Conservation (phyloP, 805 yeast genomes). For the Metschnikowia colocasiae region DNA sequence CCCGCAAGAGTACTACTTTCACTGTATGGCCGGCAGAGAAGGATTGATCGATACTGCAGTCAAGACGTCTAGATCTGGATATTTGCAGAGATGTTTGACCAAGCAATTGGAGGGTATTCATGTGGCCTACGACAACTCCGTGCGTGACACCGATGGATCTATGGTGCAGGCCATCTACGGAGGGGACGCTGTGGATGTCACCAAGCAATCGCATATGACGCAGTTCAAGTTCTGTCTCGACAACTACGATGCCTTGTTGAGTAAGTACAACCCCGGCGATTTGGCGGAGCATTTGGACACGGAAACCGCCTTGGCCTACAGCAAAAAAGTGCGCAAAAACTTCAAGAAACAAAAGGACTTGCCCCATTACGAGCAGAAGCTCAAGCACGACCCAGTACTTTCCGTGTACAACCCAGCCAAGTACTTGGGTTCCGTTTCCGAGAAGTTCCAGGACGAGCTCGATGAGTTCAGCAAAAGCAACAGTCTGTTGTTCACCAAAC, state of each 20-base stretch:
- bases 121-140: constrained; percentile 88
- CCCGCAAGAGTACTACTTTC: constrained; percentile 99
- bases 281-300: constrained; percentile 73
- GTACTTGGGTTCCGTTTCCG: constrained; percentile 90
- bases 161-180: constrained; percentile 94
- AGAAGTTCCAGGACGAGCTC: constrained; percentile 75
- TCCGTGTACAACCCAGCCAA: constrained; percentile 84
- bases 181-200: constrained; percentile 93
- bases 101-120: constrained; percentile 98
- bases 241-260: constrained; percentile 80
- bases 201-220: constrained; percentile 89
- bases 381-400: constrained; percentile 83
- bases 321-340: constrained; percentile 76
- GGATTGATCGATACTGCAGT: constrained; percentile 99
- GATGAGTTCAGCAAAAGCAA: constrained; percentile 64
- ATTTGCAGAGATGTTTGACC: constrained; percentile 95
- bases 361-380: constrained; percentile 59
- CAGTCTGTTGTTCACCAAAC: constrained; percentile 50
- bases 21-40: constrained; percentile 99
- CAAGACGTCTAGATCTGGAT: constrained; percentile 96
- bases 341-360: constrained; percentile 58
- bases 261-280: constrained; percentile 81
- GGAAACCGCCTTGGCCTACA: constrained; percentile 72
- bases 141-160: constrained; percentile 93
- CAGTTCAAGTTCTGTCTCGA: constrained; percentile 91